Percentiles rank a stretch among this genome's conserved stretches.
Conservation (phyloP, 352 stramenopile genomes). For the Phytophthora palmivora region DNA sequence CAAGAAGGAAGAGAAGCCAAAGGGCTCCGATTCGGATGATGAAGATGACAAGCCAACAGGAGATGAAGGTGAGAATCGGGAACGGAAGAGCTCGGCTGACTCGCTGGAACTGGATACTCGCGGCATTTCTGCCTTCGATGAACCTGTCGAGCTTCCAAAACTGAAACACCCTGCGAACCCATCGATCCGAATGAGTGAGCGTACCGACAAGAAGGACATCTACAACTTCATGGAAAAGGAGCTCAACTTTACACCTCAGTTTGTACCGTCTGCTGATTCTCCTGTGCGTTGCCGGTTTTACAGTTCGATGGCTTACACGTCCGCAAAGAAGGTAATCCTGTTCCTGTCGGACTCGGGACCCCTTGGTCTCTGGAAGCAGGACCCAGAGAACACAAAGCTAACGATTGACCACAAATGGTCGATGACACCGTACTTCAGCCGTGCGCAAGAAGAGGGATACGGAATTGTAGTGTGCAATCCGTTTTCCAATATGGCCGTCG, state of each 20-base stretch:
- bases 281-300: slow-evolving; percentile 89
- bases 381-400: slow-evolving; percentile 57
- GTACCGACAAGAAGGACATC: slow-evolving; percentile 77
- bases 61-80: slow-evolving; percentile 39
- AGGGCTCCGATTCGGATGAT: slow-evolving; percentile 29
- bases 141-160: slow-evolving; percentile 47
- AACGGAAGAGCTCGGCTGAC: slow-evolving; percentile 78
- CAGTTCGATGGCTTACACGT: slow-evolving; percentile 88
- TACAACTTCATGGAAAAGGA: slow-evolving; percentile 90
- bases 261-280: slow-evolving; percentile 88
- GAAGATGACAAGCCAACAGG: slow-evolving; percentile 33
- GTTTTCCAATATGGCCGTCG: slow-evolving; percentile 87
- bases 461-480: slow-evolving; percentile 89
- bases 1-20: slow-evolving; percentile 40
- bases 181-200: slow-evolving; percentile 57
- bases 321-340: slow-evolving; percentile 87
- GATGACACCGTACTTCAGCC: slow-evolving; percentile 87
- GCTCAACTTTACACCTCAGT: slow-evolving; percentile 84
- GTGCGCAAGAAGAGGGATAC: slow-evolving; percentile 87
- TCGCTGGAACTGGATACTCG: slow-evolving; percentile 83
- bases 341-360: slow-evolving; percentile 89
- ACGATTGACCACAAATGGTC: slow-evolving; percentile 89
- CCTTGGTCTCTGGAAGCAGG: slow-evolving; percentile 86
- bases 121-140: slow-evolving; percentile 79
- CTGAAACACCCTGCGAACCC: slow-evolving; percentile 43